Base-by-base conservation (phyloP, 2,329 filamentous ascomycete genomes). In the Eurotiales sp. region DNA sequence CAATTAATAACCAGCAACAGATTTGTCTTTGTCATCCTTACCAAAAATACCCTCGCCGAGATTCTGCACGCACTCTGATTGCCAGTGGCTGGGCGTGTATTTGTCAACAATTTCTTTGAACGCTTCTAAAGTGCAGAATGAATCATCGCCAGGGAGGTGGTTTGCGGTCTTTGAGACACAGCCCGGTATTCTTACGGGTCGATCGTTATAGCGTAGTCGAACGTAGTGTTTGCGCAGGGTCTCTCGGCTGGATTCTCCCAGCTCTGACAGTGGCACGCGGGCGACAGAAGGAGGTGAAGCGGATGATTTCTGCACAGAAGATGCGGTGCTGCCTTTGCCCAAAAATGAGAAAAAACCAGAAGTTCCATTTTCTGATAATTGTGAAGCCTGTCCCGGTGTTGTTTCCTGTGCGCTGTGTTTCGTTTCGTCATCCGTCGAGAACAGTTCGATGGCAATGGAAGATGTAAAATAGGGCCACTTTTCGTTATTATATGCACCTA, bases 51-150 rank as follows among this genome's bases (percentile, higher is more conserved):
- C 74, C 54, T 74, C 68, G 39, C 81, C 81, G 34, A 86, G 59
- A 58, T 85, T 84, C 51, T 69, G 70, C 36, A 70, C 66, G 62
- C 86, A 89, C 48, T 81, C 82, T 15, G 69, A 65, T 62, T 80
- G 82, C 92, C 91, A 97, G 66, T 90, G 80, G 53, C 75, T 74
- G 0, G 93, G 93, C 1, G 89, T 93, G 65, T 88, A 95, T 62
- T 89, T 90, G 71, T 97, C 92, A 2, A 93, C 90, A 50, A 96
- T 88, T 46, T 82, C 76, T 71, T 97, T 97, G 77, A 99, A 99
- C 0, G 92, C 90, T 51, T 87, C 83, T 61, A 99, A 71, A 0
- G 92, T 97, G 72, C 93, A 99, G 63, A 97, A 92, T 22, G 83
- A 88, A 59, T 90, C 85, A 60, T 97, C 88, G 1, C 90, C 90